Conservation (phyloP, 2,329 filamentous ascomycete species). For the Neofusicoccum kwambonambiense region DNA sequence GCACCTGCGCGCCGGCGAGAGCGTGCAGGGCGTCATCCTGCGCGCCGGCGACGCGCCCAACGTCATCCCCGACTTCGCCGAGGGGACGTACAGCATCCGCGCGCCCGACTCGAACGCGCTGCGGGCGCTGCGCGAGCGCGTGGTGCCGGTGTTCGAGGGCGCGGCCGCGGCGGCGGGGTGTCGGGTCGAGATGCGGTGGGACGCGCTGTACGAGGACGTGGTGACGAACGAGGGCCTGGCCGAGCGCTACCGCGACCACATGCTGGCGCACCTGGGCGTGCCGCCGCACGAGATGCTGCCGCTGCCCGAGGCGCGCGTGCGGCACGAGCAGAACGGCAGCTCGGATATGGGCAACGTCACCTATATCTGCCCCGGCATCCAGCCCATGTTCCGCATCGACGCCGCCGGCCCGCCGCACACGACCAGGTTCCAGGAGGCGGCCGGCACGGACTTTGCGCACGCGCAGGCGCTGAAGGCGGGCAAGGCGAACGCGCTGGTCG, state of each 20-base stretch:
- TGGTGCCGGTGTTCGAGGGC: slow-evolving; percentile 47
- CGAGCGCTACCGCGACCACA: background rate
- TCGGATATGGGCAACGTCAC: slow-evolving; percentile 25
- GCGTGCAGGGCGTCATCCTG: slow-evolving; percentile 35
- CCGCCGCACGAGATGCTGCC: slow-evolving; percentile 2
- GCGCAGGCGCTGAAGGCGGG: slow-evolving; percentile 22
- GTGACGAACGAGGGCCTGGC: slow-evolving; percentile 11
- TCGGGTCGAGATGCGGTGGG: slow-evolving; percentile 5
- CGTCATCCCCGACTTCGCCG: slow-evolving; percentile 41
- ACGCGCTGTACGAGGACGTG: slow-evolving; percentile 15
- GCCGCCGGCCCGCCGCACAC: slow-evolving; percentile 22
- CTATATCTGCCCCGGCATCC: slow-evolving; percentile 22
- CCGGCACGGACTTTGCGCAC: slow-evolving; percentile 19
- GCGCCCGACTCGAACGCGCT: slow-evolving; percentile 28
- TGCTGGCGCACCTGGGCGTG: background rate
- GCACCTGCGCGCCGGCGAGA: slow-evolving; percentile 40
- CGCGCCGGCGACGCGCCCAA: slow-evolving; percentile 34
- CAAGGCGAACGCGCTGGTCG: slow-evolving; percentile 20
- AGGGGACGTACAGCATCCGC: slow-evolving; percentile 39
- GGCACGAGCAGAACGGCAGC: slow-evolving; percentile 16
- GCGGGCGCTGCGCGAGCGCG: slow-evolving; percentile 30
- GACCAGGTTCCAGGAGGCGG: slow-evolving; percentile 21
- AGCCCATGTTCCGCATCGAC: slow-evolving; percentile 23
- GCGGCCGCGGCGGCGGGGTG: slow-evolving; percentile 50
- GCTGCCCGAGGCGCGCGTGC: background rate